Evolutionary conservation across 1,284 basidiomycete genomes (phyloP).

Genomic region (Thecaphora thlaspeos): DNA sequence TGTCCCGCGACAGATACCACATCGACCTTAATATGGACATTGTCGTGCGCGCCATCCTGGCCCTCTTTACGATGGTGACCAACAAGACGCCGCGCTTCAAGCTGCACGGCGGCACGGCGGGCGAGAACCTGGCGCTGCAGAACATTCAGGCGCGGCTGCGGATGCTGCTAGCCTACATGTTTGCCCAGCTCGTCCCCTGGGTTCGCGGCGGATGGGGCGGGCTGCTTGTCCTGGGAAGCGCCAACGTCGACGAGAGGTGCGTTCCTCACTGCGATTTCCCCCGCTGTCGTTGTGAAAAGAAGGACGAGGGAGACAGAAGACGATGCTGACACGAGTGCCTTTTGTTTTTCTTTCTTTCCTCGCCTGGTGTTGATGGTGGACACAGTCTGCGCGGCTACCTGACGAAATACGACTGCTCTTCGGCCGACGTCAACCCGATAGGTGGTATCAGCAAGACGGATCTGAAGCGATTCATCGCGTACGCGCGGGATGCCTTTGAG

Average conservation of each 20-base stretch:
- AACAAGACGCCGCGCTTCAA: conserved; percentile 79
- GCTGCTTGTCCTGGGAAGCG: conserved; percentile 88
- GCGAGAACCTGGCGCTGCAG: conserved; percentile 93
- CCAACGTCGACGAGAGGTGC: conserved; percentile 93
- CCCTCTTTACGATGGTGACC: conserved; percentile 81
- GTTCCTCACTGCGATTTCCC: too few relatives aligned
- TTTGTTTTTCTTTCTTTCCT: too few relatives aligned
- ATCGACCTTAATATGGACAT: conserved; percentile 94
- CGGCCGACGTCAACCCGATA: conserved; percentile 93
- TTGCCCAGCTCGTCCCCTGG: conserved; percentile 94
- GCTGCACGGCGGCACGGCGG: conserved; percentile 78
- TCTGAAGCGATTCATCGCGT: conserved; percentile 90
- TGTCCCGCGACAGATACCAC: conserved; percentile 65
- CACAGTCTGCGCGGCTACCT: conserved; percentile 79
- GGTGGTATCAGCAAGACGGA: conserved; percentile 97
- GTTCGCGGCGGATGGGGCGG: conserved; percentile 80
- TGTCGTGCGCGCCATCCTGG: conserved; percentile 77
- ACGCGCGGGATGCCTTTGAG: conserved; percentile 74
- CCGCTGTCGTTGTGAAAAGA: too few relatives aligned
- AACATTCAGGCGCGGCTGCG: conserved; percentile 94
- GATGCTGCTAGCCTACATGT: conserved; percentile 96
- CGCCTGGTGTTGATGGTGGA: background rate
- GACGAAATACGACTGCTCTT: conserved; percentile 87
- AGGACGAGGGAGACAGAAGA: too few relatives aligned
- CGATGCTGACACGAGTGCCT: too few relatives aligned